Evolutionary conservation across 805 yeast genomes (phyloP).

Genomic region (Lipomyces starkeyi): DNA sequence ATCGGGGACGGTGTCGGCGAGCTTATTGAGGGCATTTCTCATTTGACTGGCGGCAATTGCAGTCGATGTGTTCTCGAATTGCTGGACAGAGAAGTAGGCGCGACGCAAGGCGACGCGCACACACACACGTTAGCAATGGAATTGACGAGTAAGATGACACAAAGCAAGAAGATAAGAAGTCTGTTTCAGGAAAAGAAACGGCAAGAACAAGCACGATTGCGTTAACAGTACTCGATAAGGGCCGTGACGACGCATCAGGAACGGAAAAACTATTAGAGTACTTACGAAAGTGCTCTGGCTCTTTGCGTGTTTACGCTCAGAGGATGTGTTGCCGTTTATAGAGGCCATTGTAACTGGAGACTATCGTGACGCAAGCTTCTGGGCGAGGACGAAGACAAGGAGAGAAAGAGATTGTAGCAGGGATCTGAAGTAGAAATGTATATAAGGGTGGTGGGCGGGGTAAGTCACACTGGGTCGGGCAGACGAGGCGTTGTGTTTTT

Average conservation of each 20-base stretch:
- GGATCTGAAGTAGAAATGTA: slow-evolving; percentile 39
- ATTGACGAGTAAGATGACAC: neutral
- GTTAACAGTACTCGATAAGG: neutral
- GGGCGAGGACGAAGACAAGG: neutral
- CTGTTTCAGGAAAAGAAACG: neutral
- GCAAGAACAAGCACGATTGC: neutral
- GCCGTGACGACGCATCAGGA: neutral
- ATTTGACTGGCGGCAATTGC: slow-evolving; percentile 96
- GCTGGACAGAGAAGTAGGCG: slow-evolving; percentile 13
- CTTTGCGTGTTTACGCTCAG: slow-evolving; percentile 62
- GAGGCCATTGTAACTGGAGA: slow-evolving; percentile 13
- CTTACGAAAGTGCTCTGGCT: slow-evolving; percentile 73
- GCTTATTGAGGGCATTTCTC: slow-evolving; percentile 91
- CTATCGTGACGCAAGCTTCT: neutral
- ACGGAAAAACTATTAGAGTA: slow-evolving; percentile 33
- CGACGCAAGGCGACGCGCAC: neutral
- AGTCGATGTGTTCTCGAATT: slow-evolving; percentile 89
- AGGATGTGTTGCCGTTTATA: slow-evolving; percentile 16
- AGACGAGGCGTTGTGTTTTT: neutral
- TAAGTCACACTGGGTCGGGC: slow-evolving; percentile 6
- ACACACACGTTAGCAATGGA: slow-evolving; percentile 55
- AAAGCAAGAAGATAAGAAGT: neutral
- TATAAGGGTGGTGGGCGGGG: slow-evolving; percentile 24
- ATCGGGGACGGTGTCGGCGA: slow-evolving; percentile 79
- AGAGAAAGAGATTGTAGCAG: neutral